Percentiles rank a stretch among this genome's conserved stretches.
Evolutionary conservation across 768 basidiomycete species (phyloP).

Genomic region (Zangia roseola): DNA sequence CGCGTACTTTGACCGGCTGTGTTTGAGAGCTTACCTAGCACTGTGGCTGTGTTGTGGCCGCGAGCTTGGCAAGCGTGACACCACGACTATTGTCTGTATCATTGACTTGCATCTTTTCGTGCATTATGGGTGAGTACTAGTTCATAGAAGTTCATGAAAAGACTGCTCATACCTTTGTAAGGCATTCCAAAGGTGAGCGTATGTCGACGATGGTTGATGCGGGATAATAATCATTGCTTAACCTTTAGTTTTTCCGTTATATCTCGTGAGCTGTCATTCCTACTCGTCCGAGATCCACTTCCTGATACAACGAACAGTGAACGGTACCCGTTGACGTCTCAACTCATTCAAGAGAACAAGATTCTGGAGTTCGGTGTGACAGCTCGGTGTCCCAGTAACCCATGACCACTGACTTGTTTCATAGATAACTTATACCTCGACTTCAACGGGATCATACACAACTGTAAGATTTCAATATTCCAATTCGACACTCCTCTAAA

Average conservation of each 20-base stretch:
- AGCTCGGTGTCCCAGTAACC: background rate
- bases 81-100: constrained; percentile 1
- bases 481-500: background rate
- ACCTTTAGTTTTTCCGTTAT: constrained; percentile 87
- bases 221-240: constrained; percentile 6
- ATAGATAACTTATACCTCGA: constrained; percentile 89
- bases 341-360: constrained; percentile 96
- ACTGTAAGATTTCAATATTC: constrained; percentile 43
- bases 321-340: constrained; percentile 96
- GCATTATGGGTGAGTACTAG: constrained; percentile 22
- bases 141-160: background rate
- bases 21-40: no score
- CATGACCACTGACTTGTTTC: constrained; percentile 11
- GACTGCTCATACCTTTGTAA: constrained; percentile 19
- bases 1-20: no score
- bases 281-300: background rate
- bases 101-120: constrained; percentile 6
- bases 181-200: constrained; percentile 65
- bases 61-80: no score
- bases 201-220: background rate
- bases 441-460: constrained; percentile 92
- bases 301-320: constrained; percentile 53
- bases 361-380: constrained; percentile 93
- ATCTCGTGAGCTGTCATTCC: constrained; percentile 64
- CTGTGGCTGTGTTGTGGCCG: no score